These are phyloP conservation scores for Leptographium galeiforme DNA, from an alignment of 2,329 filamentous ascomycete species.

Conservation along the genomic window DNA sequence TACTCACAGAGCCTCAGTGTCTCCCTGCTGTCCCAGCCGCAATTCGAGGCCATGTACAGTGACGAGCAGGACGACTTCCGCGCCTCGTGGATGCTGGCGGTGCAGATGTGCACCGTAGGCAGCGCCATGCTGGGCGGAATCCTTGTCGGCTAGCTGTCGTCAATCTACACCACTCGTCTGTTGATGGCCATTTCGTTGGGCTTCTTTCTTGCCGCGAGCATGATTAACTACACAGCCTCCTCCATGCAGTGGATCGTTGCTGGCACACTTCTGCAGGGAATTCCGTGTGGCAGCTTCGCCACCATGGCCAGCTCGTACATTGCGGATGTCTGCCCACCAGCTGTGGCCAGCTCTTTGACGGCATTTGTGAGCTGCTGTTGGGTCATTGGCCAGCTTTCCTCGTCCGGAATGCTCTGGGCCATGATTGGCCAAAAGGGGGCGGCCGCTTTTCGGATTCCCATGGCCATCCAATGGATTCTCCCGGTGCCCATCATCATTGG, in stretches of 20 bases:
- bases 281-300: slow-evolving; percentile 12
- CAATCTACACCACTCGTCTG: slow-evolving; percentile 4
- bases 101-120: slow-evolving; percentile 11
- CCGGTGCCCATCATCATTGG: slow-evolving; percentile 8
- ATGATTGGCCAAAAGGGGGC: slow-evolving; percentile 7
- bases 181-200: slow-evolving; percentile 6
- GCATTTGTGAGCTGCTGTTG: slow-evolving; percentile 13
- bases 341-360: slow-evolving; percentile 9
- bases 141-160: slow-evolving; percentile 11
- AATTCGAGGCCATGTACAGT: slow-evolving; percentile 16
- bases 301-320: slow-evolving; percentile 13
- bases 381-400: slow-evolving; percentile 10
- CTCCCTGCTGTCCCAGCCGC: slow-evolving; percentile 13
- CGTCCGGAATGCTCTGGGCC: slow-evolving; percentile 11
- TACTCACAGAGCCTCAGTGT: slow-evolving; percentile 13
- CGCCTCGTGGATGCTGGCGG: slow-evolving; percentile 10
- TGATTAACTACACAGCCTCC: slow-evolving; percentile 11
- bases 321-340: slow-evolving; percentile 11
- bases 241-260: slow-evolving; percentile 10
- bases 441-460: slow-evolving; percentile 11
- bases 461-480: slow-evolving; percentile 11
- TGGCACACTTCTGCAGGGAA: slow-evolving; percentile 12
- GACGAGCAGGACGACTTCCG: slow-evolving; percentile 6
- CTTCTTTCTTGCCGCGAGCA: slow-evolving; percentile 6
- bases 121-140: slow-evolving; percentile 11